Evolutionary conservation across 441 rosid species (phyloP).

Genomic region (Daphne laureola): DNA sequence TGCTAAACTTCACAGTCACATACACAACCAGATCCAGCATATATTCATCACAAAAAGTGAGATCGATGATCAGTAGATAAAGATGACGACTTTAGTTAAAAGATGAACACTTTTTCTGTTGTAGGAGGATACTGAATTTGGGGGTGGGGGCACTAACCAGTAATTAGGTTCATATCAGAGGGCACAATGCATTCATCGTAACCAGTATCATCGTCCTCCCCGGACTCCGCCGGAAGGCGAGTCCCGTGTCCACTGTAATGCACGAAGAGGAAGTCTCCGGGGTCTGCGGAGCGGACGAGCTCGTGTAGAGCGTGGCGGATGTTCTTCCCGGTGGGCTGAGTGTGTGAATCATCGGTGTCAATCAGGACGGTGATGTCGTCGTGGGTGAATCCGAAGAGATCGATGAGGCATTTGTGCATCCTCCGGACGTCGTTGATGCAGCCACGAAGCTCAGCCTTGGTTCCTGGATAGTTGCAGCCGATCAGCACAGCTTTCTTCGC

Average conservation of each 20-base stretch:
- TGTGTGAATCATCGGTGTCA: slow-evolving; percentile 57
- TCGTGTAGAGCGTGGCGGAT: slow-evolving; percentile 47
- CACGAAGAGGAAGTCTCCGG: slow-evolving; percentile 62
- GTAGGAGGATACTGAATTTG: too few species aligned
- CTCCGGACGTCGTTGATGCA: slow-evolving; percentile 84
- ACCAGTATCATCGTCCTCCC: slow-evolving; percentile 94
- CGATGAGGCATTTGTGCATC: slow-evolving; percentile 55
- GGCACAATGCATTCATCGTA: slow-evolving; percentile 94
- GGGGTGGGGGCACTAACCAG: slow-evolving; percentile 53
- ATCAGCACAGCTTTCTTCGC: slow-evolving; percentile 71
- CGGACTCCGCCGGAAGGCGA: slow-evolving; percentile 95
- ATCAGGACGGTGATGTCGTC: slow-evolving; percentile 62
- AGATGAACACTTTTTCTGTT: too few species aligned
- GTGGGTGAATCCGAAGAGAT: slow-evolving; percentile 62
- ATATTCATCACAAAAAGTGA: too few species aligned
- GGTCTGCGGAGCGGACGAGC: slow-evolving; percentile 49
- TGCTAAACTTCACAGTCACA: too few species aligned
- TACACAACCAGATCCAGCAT: too few species aligned
- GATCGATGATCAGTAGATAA: too few species aligned
- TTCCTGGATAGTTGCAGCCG: slow-evolving; percentile 82
- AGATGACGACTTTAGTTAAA: too few species aligned
- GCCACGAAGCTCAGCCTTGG: slow-evolving; percentile 81
- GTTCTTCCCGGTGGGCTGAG: slow-evolving; percentile 74
- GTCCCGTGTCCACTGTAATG: slow-evolving; percentile 97
- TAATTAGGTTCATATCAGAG: slow-evolving; percentile 90